Conservation (phyloP, 108 stramenopile species). For the Cyclotella cryptica region DNA sequence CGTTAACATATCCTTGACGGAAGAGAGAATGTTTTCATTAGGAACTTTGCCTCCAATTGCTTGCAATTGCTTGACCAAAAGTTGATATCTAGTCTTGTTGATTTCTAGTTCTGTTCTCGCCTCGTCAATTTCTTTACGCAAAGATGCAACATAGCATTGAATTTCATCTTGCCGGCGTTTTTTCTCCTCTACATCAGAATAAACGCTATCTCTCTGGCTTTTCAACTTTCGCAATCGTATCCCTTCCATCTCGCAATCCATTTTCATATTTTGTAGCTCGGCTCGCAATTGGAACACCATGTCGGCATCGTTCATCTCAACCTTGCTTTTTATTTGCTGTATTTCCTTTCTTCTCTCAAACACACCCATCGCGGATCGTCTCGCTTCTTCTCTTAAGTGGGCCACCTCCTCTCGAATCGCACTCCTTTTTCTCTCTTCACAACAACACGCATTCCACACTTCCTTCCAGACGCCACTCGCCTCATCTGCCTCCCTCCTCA, state of each 20-base stretch:
- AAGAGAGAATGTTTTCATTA: neutral
- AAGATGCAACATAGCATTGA: constrained; percentile 2
- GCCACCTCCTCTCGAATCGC: neutral
- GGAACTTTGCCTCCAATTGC: neutral
- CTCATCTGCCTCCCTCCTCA: neutral
- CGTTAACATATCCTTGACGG: neutral
- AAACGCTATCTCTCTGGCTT: neutral
- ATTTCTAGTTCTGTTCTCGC: constrained; percentile 34
- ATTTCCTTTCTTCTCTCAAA: neutral
- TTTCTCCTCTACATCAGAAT: neutral
- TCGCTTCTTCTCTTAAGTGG: neutral
- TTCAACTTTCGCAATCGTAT: neutral
- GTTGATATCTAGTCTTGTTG: constrained; percentile 18
- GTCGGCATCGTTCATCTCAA: neutral
- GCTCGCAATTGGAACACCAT: neutral
- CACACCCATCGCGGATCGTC: neutral
- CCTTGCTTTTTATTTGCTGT: neutral
- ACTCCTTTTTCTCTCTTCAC: neutral
- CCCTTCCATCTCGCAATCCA: neutral
- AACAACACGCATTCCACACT: neutral
- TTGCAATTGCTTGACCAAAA: constrained; percentile 22
- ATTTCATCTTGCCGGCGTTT: constrained; percentile 13
- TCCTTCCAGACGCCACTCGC: neutral
- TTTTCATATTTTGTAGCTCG: neutral
- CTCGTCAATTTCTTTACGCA: constrained; percentile 13